Base-by-base conservation (phyloP, 1,139 yeast species). In the Hyphopichia buzzinii region DNA sequence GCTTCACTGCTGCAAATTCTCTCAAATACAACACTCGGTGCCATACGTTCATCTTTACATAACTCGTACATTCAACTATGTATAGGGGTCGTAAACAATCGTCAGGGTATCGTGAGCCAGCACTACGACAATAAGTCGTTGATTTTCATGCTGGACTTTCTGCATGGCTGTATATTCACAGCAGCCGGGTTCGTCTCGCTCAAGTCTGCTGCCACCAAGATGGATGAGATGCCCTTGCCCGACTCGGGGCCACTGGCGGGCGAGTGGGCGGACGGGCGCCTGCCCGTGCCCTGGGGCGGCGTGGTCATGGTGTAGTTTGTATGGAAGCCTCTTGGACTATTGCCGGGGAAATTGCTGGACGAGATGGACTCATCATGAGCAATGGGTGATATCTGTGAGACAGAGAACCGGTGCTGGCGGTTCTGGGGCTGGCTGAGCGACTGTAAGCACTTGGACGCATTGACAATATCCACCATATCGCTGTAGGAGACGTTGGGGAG, bases 361-460 rank as follows among this genome's bases (percentile, higher is more conserved):
- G 30, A 33, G 17, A 26, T 40, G 33, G 26, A 37, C 30, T 35
- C 14, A 21, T 37, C 39, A 25, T 34, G 23, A 12, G 30, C 23
- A 23, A 39, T 37, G 3, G 47, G 43, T 1, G 46, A 42, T 16
- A 34, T 33, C 26, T 36, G 42, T 6, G 23, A 19, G 23, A 6
- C 10, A 33, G 19, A 6, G 29, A 26, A 11, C 12, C 25, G 8
- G 12, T 8, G 12, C 11, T 15, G 4, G 8, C 3, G 17, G 17
- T 26, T 25, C 13, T 30, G 19, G 21, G 50, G 38, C 35, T 46
- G 43, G 35, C 62, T 48, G 35, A 67, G 49, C 15, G 62, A 55
- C 44, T 67, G 72, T 21, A 68, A 54, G 39, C 73, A 67, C 42
- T 59, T 58, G 17, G 72, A 66, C 4, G 74, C 74, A 43, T 62